Conservation (phyloP, 1,284 basidiomycete species). For the Porodaedalea pini region DNA sequence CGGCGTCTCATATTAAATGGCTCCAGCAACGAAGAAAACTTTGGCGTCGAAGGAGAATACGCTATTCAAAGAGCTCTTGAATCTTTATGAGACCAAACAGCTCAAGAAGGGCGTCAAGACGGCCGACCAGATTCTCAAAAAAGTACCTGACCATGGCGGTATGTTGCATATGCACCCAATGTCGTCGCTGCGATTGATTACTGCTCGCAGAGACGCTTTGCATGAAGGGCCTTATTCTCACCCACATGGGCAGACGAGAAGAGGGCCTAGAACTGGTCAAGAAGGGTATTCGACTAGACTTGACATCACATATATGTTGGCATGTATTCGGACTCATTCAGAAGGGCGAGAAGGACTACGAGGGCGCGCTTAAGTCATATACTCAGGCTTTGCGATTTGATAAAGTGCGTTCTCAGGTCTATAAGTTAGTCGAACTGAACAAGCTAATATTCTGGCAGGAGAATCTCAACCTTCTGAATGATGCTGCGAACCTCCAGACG, state of each 20-base stretch:
- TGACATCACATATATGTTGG: slow-evolving; percentile 96
- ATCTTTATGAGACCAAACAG: slow-evolving; percentile 86
- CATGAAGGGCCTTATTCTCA: slow-evolving; percentile 89
- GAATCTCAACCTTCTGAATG: slow-evolving; percentile 91
- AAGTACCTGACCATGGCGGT: slow-evolving; percentile 95
- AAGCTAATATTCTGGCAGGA: slow-evolving; percentile 50
- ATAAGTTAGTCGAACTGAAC: background rate
- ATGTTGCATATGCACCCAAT: slow-evolving; percentile 24
- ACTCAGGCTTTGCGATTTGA: slow-evolving; percentile 76
- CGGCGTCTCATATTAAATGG: background rate
- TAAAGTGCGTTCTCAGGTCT: slow-evolving; percentile 58
- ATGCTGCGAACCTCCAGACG: slow-evolving; percentile 86
- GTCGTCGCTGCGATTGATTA: slow-evolving; percentile 21
- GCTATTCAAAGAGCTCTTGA: slow-evolving; percentile 88
- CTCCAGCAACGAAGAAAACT: slow-evolving; percentile 19
- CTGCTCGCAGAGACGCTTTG: slow-evolving; percentile 76
- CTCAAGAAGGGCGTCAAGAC: slow-evolving; percentile 90
- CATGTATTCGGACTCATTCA: slow-evolving; percentile 95
- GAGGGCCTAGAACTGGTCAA: slow-evolving; percentile 85
- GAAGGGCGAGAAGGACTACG: slow-evolving; percentile 84
- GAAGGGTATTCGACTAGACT: slow-evolving; percentile 83
- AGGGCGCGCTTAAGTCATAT: slow-evolving; percentile 48
- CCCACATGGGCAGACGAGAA: slow-evolving; percentile 81
- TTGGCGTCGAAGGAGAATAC: slow-evolving; percentile 83
- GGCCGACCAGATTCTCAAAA: slow-evolving; percentile 93